These are phyloP conservation scores for Pelargonium cotyledonis DNA, from an alignment of 441 rosid species.

Conservation along the genomic window DNA sequence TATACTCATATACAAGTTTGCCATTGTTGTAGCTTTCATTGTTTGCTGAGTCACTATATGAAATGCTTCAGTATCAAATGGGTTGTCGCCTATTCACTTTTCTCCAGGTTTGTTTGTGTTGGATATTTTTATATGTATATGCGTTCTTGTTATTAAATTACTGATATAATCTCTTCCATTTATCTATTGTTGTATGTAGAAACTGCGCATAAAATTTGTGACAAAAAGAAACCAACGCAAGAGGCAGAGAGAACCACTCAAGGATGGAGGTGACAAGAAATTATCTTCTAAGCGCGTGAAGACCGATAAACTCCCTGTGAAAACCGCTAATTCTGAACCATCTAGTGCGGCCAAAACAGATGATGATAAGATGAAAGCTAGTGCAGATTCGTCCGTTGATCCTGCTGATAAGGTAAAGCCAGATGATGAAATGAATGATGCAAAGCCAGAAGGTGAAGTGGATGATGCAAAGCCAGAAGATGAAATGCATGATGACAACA, in stretches of 20 bases:
- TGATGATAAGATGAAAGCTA: constrained; percentile 31
- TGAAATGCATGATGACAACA: constrained; percentile 14
- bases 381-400: constrained; percentile 31
- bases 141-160: constrained; percentile 12
- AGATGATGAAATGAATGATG: constrained; percentile 22
- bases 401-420: constrained; percentile 26
- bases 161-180: background rate
- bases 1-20: background rate
- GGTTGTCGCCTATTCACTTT: constrained; percentile 68
- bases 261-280: constrained; percentile 41
- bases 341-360: constrained; percentile 31
- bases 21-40: constrained; percentile 64
- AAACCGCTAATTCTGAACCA: constrained; percentile 31
- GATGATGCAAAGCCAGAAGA: constrained; percentile 37
- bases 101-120: constrained; percentile 60
- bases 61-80: constrained; percentile 97
- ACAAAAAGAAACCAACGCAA: constrained; percentile 68
- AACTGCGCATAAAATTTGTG: constrained; percentile 57
- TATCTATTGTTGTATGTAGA: constrained; percentile 37
- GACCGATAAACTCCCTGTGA: constrained; percentile 45
- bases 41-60: constrained; percentile 84
- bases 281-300: constrained; percentile 48
- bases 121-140: constrained; percentile 6
- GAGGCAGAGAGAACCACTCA: constrained; percentile 59
- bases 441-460: constrained; percentile 20